These are phyloP conservation scores for Xylariaceae sp. DNA, from an alignment of 2,329 filamentous ascomycete species.

Conservation along the genomic window DNA sequence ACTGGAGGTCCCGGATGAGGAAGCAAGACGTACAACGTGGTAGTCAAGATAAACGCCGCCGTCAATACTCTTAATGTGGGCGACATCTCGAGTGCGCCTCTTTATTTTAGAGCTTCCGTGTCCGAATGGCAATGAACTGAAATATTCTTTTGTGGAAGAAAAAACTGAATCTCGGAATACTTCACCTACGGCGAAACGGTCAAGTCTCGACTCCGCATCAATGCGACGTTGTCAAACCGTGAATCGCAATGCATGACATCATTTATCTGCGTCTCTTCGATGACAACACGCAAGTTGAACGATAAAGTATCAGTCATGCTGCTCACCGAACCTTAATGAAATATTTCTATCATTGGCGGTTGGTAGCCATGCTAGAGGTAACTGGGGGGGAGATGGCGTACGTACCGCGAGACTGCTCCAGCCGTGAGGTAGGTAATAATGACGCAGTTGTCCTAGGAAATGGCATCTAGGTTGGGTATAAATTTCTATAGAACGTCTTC, in stretches of 20 bases:
- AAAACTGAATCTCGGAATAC: background rate
- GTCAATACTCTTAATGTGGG: background rate
- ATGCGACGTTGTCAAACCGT: constrained; percentile 4
- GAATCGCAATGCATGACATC: constrained; percentile 24
- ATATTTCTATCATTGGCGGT: background rate
- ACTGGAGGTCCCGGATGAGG: background rate
- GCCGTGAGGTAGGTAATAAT: constrained; percentile 14
- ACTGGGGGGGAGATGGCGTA: background rate
- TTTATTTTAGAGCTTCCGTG: background rate
- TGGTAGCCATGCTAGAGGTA: too few species aligned
- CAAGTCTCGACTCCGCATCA: background rate
- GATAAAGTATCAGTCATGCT: background rate
- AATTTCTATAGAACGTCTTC: background rate
- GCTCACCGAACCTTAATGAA: background rate
- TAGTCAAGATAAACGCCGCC: background rate
- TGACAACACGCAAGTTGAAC: background rate
- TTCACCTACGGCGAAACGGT: background rate
- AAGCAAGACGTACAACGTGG: constrained; percentile 2
- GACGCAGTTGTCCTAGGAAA: constrained; percentile 4
- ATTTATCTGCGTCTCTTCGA: constrained; percentile 6
- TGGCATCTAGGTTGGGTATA: background rate
- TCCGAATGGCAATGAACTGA: background rate
- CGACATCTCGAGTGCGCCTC: constrained; percentile 5
- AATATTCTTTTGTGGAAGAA: background rate
- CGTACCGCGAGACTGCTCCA: constrained; percentile 5